Evolutionary conservation across 139 green algal genomes (phyloP).

Genomic region (Coccomyxa sp.): DNA sequence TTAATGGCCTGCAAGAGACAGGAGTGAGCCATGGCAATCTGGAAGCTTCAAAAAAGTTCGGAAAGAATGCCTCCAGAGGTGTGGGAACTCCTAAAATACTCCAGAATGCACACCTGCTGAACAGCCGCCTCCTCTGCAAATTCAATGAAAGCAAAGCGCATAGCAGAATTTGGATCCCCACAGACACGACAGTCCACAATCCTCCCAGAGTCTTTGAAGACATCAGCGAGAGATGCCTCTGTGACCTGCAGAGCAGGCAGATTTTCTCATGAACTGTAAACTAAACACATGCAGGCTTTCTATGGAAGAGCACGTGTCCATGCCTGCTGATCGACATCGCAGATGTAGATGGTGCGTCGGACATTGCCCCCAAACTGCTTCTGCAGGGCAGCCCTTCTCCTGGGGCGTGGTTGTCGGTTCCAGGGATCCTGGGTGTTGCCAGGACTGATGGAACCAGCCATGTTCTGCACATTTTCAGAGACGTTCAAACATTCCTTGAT

Average conservation of each 20-base stretch:
- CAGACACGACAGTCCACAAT: constrained; percentile 92
- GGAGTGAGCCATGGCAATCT: background rate
- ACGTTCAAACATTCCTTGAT: background rate
- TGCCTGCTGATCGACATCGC: constrained; percentile 61
- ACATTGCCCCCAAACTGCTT: constrained; percentile 69
- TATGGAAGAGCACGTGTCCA: background rate
- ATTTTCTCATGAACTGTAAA: background rate
- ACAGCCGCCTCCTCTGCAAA: constrained; percentile 65
- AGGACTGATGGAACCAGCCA: background rate
- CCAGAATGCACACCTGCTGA: constrained; percentile 16
- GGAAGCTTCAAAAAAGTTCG: background rate
- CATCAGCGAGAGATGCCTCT: constrained; percentile 64
- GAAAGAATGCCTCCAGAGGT: background rate
- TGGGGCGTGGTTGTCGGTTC: background rate
- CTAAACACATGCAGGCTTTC: background rate
- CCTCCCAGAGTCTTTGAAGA: constrained; percentile 68
- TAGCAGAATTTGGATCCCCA: constrained; percentile 84
- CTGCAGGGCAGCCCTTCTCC: constrained; percentile 38
- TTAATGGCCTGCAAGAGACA: constrained; percentile 46
- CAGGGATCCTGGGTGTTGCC: background rate
- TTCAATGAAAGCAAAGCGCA: constrained; percentile 96
- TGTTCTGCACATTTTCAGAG: background rate
- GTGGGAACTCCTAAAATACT: background rate
- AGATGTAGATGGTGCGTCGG: constrained; percentile 74
- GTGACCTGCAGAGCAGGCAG: constrained; percentile 45